Evolutionary conservation across 352 stramenopile genomes (phyloP), one percentile per base, ranked within the genome.

Genomic region (Plasmopara viticola): DNA sequence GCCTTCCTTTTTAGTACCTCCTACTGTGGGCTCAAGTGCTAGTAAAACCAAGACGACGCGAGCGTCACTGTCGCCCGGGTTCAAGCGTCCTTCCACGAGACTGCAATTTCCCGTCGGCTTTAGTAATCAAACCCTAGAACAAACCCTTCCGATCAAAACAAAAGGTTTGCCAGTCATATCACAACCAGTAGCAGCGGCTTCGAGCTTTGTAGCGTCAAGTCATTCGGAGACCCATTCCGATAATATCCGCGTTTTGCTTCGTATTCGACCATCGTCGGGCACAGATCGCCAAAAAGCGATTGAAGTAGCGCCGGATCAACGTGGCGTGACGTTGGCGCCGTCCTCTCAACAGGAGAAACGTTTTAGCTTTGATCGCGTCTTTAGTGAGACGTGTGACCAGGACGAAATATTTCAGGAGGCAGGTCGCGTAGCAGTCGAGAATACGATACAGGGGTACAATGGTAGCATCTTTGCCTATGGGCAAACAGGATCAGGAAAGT

Each of bases 381-480:
- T 95, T 43, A 57, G 59, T 0, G 73, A 86, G 30, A 67, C n/a
- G 9, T 80, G 75, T 17, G 65, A 70, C 15, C 87, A 96, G 56
- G 79, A 87, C 40, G 70, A 90, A 37, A 67, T 96, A 20, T 95
- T 94, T 58, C 60, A 86, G 31, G 72, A 86, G 44, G 78, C 75
- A 12, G 86, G 85, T 10, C 62, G 76, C 14, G 72, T 75, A 0
- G 82, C 88, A 0, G 82, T 95, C 7, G 84, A 93, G 43, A 92
- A 88, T 47, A 83, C 78, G 0, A 69, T 96, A 30, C 56, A 86
- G 28, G 86, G 86, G 13, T 96, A 90, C 61, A 94, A 96, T 51
- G 86, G 86, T 33, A 91, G 81, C 52, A 89, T 96, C 48, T 95
- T 96, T 44, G 86, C 86, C 6, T 96, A 95, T 48, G 86, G 86